Conservation (phyloP, 2,329 filamentous ascomycete genomes). For the Huntiella moniliformis region DNA sequence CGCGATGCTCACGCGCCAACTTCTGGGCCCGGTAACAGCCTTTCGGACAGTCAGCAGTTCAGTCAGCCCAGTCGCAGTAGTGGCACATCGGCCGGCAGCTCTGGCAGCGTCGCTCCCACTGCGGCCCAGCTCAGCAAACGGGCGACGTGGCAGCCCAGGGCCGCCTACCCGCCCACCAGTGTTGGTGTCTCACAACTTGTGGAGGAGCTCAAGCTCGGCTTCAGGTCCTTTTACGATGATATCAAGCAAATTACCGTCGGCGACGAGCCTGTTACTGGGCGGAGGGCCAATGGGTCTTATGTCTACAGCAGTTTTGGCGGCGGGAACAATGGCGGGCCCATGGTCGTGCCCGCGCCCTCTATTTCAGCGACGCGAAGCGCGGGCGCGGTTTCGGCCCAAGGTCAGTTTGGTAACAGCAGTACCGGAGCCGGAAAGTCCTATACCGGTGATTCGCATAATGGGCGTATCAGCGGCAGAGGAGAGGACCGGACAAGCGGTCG, state of each 20-base stretch:
- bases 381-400: neutral
- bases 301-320: constrained; percentile 5
- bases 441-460: constrained; percentile 26
- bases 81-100: constrained; percentile 15
- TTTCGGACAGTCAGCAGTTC: neutral
- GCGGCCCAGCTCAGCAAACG: constrained; percentile 29
- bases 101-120: neutral
- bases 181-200: constrained; percentile 54
- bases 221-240: constrained; percentile 92
- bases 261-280: constrained; percentile 61
- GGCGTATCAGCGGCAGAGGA: constrained; percentile 17
- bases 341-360: constrained; percentile 2
- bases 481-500: neutral
- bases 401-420: too few species aligned
- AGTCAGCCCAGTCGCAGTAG: constrained; percentile 1
- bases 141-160: constrained; percentile 39
- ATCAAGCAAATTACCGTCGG: constrained; percentile 89
- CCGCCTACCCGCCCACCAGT: constrained; percentile 21
- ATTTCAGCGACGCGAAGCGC: constrained; percentile 1
- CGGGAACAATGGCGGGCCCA: neutral
- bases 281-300: constrained; percentile 13
- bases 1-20: neutral
- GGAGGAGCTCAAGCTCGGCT: constrained; percentile 70
- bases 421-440: constrained; percentile 9
- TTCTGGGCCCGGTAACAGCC: neutral